These are phyloP conservation scores for Citrullus mucosospermus DNA, from an alignment of 306 rosid genomes.

Conservation along the genomic window DNA sequence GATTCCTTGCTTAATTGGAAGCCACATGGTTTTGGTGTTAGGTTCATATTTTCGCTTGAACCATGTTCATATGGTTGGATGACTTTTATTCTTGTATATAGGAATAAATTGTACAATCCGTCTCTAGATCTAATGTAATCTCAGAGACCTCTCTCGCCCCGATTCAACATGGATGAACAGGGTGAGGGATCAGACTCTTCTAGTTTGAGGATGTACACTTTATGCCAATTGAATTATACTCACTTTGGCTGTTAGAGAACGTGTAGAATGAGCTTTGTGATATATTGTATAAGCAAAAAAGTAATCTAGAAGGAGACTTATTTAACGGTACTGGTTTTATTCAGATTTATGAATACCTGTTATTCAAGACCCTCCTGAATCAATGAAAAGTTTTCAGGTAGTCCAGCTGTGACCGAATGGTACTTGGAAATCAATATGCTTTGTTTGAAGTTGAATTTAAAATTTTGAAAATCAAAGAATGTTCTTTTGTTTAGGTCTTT, in stretches of 20 bases:
- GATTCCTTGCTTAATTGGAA: background rate
- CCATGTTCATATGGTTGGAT: background rate
- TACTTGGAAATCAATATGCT: too few relatives aligned
- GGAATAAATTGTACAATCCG: constrained; percentile 2
- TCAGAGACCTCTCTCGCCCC: background rate
- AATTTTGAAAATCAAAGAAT: too few relatives aligned
- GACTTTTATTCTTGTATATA: background rate
- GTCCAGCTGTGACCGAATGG: too few relatives aligned
- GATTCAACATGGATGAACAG: too few relatives aligned
- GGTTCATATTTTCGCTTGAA: background rate
- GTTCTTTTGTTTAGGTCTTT: too few relatives aligned
- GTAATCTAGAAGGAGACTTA: background rate
- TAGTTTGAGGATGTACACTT: too few relatives aligned
- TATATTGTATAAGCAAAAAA: background rate
- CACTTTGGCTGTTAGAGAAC: background rate
- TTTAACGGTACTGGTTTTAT: background rate
- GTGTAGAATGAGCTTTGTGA: background rate
- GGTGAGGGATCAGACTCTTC: too few relatives aligned
- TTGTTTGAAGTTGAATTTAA: too few relatives aligned
- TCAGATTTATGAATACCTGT: background rate
- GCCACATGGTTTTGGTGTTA: background rate
- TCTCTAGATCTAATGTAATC: background rate
- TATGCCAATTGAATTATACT: too few relatives aligned
- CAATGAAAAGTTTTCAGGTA: too few relatives aligned
- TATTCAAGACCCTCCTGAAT: background rate